phyloP scores from a whole-genome alignment of 2,329 filamentous ascomycete species.

The Xylaria sp. region DNA sequence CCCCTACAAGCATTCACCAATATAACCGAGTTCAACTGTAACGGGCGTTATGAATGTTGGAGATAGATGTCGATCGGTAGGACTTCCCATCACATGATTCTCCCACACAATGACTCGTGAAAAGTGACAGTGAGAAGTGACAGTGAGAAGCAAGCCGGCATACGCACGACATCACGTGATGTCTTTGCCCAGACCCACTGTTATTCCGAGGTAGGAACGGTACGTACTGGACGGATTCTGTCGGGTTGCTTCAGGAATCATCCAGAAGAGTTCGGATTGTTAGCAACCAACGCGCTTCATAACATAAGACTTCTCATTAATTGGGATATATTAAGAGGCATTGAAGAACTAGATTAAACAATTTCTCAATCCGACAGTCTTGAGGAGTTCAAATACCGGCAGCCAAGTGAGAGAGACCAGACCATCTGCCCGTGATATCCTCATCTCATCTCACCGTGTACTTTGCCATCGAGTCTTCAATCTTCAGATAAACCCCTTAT shows the following conservation, averaged over 20 bases:
- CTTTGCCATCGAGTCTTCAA: background rate
- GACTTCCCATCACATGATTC: no score
- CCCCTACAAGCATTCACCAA: no score
- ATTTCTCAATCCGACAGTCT: background rate
- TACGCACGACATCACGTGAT: background rate
- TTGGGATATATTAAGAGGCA: background rate
- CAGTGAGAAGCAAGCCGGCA: background rate
- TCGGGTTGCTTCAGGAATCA: slow-evolving; percentile 1
- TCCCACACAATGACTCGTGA: background rate
- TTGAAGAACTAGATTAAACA: background rate
- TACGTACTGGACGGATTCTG: background rate
- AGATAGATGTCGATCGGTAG: no score
- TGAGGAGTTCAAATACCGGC: background rate
- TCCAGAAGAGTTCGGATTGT: background rate
- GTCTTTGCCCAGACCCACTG: background rate
- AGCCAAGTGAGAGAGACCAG: background rate
- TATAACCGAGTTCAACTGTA: no score
- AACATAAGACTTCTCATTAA: background rate
- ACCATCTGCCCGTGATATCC: background rate
- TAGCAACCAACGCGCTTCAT: background rate
- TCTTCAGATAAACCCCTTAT: background rate
- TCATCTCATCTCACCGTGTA: background rate
- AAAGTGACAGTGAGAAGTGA: background rate
- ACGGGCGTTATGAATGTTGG: no score
- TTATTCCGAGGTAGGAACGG: no score